Percentiles rank a stretch among this genome's conserved stretches.
Evolutionary conservation across 2,329 filamentous ascomycete genomes (phyloP).

Genomic region (Dactylellina drechsleri): DNA sequence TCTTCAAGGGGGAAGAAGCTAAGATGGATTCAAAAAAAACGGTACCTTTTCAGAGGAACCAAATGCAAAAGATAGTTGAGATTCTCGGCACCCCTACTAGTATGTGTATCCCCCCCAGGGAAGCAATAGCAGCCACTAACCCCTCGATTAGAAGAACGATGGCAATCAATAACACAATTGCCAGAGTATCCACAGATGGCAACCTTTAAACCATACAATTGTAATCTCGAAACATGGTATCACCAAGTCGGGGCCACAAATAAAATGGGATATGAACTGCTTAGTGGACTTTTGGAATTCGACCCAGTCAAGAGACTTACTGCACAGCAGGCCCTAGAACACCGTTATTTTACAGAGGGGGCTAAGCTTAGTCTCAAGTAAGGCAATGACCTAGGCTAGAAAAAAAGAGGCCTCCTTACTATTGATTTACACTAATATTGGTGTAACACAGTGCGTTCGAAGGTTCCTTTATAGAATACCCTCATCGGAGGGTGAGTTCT

Average conservation of each 20-base stretch:
- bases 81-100: conserved; percentile 88
- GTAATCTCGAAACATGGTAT: conserved; percentile 64
- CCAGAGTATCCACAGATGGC: conserved; percentile 82
- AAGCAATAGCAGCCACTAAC: not conserved
- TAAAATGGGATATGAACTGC: conserved; percentile 80
- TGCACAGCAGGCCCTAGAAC: conserved; percentile 85
- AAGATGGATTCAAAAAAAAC: conserved; percentile 99
- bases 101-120: conserved; percentile 21
- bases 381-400: not conserved
- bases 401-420: not conserved
- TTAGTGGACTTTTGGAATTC: conserved; percentile 87
- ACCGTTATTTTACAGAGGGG: conserved; percentile 83
- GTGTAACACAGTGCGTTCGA: conserved; percentile 70
- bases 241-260: conserved; percentile 64
- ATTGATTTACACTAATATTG: not conserved
- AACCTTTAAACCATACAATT: conserved; percentile 65
- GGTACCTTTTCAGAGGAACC: conserved; percentile 94
- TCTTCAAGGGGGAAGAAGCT: conserved; percentile 98
- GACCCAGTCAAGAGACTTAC: conserved; percentile 89
- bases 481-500: conserved; percentile 85
- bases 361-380: conserved; percentile 80
- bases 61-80: conserved; percentile 99
- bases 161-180: conserved; percentile 85
- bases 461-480: conserved; percentile 86
- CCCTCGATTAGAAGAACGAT: conserved; percentile 71